Evolutionary conservation across 2,329 filamentous ascomycete species (phyloP), one percentile per base, ranked within the genome.

Genomic region (Endoconidiophora polonica): DNA sequence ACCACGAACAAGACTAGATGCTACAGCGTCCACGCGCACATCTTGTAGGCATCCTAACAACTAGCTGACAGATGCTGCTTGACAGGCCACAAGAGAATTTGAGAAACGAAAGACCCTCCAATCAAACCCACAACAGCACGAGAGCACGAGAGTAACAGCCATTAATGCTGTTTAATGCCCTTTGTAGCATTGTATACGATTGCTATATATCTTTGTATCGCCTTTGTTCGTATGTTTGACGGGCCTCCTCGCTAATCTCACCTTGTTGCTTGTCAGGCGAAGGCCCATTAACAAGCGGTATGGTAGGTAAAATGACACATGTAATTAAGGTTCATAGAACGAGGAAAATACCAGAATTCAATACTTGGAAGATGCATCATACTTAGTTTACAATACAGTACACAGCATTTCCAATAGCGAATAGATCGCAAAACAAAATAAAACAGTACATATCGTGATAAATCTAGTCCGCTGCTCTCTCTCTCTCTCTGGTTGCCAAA

Each of bases 111-210:
- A 33, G 12, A 10, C 29, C 7, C 29, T 33, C 5, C 23, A 38
- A 47, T 40, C 36, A 47, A 47, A 22, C 45, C 45, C 45, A 38
- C 38, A 47, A 47, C 29, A 33, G 45, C 6, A 46, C 44, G 22
- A 46, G 44, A 46, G 44, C 44, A 47, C 45, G 45, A 36, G 45
- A n/a, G 45, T 33, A 47, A 16, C 6, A 18, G 10, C 12, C 12
- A 24, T 18, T 9, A 14, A 14, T 14, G 39, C 9, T 3, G n/a
- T 22, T 4, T 22, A 22, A 14, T 3, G 9, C 39, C 39, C n/a
- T 22, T 18, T 12, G 44, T n/a, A 38, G 33, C 29, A 39, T 18
- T 16, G 18, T 16, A n/a, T 16, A n/a, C 42, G 23, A 22, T 48
- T 38, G n/a, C 29, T 40, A 24, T 41, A 9, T 40, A 2, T 9